Percentiles rank a stretch among this genome's conserved stretches.
Conservation (phyloP, 2,329 filamentous ascomycete species). For the Chlorencoelia australis region DNA sequence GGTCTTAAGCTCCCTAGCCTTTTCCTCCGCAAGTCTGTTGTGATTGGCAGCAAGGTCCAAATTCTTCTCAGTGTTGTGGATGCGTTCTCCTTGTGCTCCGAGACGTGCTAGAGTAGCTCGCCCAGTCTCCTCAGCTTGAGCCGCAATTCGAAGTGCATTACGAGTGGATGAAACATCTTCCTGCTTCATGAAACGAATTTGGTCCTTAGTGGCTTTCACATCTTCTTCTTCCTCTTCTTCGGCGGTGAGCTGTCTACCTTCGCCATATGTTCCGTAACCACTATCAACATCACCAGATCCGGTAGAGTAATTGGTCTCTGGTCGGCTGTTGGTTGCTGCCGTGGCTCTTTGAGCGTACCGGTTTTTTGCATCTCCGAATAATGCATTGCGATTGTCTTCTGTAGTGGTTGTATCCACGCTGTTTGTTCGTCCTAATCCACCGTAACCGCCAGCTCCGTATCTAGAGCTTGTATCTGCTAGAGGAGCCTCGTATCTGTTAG, state of each 20-base stretch:
- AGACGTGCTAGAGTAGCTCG: slow-evolving; percentile 63
- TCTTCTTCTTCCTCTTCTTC: slow-evolving; percentile 67
- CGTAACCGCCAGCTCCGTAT: slow-evolving; percentile 48
- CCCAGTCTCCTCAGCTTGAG: slow-evolving; percentile 61
- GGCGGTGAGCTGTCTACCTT: slow-evolving; percentile 68
- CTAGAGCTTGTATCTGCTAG: slow-evolving; percentile 28
- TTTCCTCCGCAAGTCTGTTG: slow-evolving; percentile 67
- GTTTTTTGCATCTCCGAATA: slow-evolving; percentile 40
- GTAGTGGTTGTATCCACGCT: slow-evolving; percentile 31
- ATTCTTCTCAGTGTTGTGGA: slow-evolving; percentile 75
- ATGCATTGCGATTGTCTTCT: slow-evolving; percentile 50
- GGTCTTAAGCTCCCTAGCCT: slow-evolving; percentile 72
- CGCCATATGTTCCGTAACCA: slow-evolving; percentile 46
- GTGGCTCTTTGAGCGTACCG: slow-evolving; percentile 22
- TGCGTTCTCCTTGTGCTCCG: slow-evolving; percentile 67
- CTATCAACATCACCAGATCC: slow-evolving; percentile 9
- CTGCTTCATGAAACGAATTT: slow-evolving; percentile 68
- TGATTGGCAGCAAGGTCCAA: slow-evolving; percentile 71
- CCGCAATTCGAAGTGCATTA: slow-evolving; percentile 58
- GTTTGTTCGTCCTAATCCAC: slow-evolving; percentile 42
- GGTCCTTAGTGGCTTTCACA: slow-evolving; percentile 59
- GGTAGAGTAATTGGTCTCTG: slow-evolving; percentile 20
- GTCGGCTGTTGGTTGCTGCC: slow-evolving; percentile 17
- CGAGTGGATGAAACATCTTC: slow-evolving; percentile 64
- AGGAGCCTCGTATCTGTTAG: slow-evolving; percentile 41